Base-by-base conservation (phyloP, 257 asterid species). In the Plantago major region DNA sequence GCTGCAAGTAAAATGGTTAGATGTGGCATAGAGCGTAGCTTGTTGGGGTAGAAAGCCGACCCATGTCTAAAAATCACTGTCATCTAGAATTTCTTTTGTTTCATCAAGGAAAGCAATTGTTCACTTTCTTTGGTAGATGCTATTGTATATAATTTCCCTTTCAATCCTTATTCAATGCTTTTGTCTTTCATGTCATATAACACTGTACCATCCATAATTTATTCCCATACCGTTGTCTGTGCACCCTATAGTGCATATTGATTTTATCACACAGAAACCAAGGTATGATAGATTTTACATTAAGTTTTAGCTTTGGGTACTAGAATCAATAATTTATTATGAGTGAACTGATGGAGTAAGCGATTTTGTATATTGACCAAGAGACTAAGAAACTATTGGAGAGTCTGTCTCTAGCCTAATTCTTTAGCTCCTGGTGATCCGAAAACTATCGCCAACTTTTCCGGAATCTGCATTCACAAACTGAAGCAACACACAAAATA, bases 401-500 rank as follows among this genome's bases (percentile, higher is more conserved):
- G 37, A 30, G 37, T 30, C 37, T 30, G 5, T 33, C 40, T 7
- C 30, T 28, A 55, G 17, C 7, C 42, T 42, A 10, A 42, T 55
- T 46, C 18, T 18, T 73, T 18, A 76, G 16, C 70, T 65, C 73
- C 56, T 80, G 58, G 19, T 83, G 79, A 88, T 73, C 22, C 68
- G 75, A 70, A 85, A 85, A 62, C 75, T 78, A 57, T 88, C 96
- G 53, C 65, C 78, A 47, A 82, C 78, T 0, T 65, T 71, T 72
- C 71, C 78, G 45, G 85, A 69, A 57, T 65, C 75, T 60, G 95
- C 87, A 69, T 78, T 80, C 46, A 88, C 85, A 67, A 74, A 85
- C 96, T 88, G 84, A 74, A 76, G 48, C 44, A 44, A 15, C 7
- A 26, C 1, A 3, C 22, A 9, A 4, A 59, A 16, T 3, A 61